These are phyloP conservation scores for Ulmus americana DNA, from an alignment of 331 rosid genomes.

Conservation along the genomic window DNA sequence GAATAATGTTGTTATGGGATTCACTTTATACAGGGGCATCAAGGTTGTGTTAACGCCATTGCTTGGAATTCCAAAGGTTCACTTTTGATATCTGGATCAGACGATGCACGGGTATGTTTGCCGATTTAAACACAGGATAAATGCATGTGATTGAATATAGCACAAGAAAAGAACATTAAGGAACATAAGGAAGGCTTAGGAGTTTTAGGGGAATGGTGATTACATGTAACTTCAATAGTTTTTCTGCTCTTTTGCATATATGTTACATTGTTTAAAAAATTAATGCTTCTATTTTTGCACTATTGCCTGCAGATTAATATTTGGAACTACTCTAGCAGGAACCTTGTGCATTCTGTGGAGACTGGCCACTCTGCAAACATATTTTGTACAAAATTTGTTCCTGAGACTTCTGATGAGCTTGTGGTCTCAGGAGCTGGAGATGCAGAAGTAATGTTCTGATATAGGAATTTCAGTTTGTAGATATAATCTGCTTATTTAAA, in stretches of 20 bases:
- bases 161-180: not conserved
- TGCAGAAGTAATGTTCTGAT: constrained; percentile 64
- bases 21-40: constrained; percentile 62
- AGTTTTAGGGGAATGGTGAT: not conserved
- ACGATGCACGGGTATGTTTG: constrained; percentile 65
- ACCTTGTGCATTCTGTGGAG: constrained; percentile 75
- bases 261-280: not conserved
- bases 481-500: constrained; percentile 20
- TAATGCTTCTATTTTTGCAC: constrained; percentile 3
- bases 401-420: constrained; percentile 92
- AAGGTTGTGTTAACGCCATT: constrained; percentile 87
- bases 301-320: constrained; percentile 69
- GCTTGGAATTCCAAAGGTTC: constrained; percentile 92
- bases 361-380: constrained; percentile 90
- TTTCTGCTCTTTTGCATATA: not conserved
- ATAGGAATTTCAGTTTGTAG: constrained; percentile 2
- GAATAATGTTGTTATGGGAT: not conserved
- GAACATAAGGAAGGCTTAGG: not conserved
- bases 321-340: constrained; percentile 65
- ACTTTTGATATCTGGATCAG: constrained; percentile 89
- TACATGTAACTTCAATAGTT: not conserved
- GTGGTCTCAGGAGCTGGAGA: constrained; percentile 98
- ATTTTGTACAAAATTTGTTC: constrained; percentile 87
- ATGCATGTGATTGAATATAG: not conserved
- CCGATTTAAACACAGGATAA: not conserved